These are phyloP conservation scores for Penicillium salamii DNA, from an alignment of 495 filamentous ascomycete species.

Conservation along the genomic window DNA sequence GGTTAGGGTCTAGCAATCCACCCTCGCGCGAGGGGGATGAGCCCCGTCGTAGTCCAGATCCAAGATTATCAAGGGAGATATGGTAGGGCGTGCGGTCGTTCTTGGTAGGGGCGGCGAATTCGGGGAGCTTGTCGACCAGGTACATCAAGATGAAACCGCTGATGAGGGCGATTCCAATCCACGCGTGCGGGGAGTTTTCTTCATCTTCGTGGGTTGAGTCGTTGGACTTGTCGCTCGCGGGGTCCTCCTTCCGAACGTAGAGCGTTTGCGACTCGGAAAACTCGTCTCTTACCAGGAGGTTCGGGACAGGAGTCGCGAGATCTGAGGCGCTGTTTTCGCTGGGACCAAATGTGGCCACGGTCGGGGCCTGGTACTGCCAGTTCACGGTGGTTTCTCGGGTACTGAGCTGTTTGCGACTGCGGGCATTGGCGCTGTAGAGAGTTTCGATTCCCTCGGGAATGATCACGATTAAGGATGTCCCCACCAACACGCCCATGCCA, in stretches of 20 bases:
- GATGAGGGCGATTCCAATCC: slow-evolving; percentile 82
- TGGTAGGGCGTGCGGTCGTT: slow-evolving; percentile 57
- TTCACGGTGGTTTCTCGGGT: slow-evolving; percentile 24
- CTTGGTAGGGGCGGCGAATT: slow-evolving; percentile 58
- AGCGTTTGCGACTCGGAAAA: slow-evolving; percentile 12
- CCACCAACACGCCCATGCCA: slow-evolving; percentile 91
- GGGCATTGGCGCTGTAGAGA: slow-evolving; percentile 62
- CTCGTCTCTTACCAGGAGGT: slow-evolving; percentile 15
- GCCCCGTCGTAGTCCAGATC: slow-evolving; percentile 51
- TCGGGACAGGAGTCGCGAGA: slow-evolving; percentile 15
- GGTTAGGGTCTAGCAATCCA: slow-evolving; percentile 34
- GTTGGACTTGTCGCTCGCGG: slow-evolving; percentile 40
- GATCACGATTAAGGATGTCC: slow-evolving; percentile 93
- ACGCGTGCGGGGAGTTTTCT: slow-evolving; percentile 58
- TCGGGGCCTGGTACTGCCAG: slow-evolving; percentile 31
- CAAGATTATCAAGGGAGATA: slow-evolving; percentile 79
- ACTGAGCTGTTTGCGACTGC: slow-evolving; percentile 29
- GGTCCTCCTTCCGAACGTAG: slow-evolving; percentile 27
- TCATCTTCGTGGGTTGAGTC: slow-evolving; percentile 25
- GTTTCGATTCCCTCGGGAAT: slow-evolving; percentile 97
- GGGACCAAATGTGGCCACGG: slow-evolving; percentile 12
- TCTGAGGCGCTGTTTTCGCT: slow-evolving; percentile 1
- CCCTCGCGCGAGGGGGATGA: slow-evolving; percentile 47
- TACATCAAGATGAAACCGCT: slow-evolving; percentile 96
- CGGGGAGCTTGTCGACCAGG: slow-evolving; percentile 84